Conservation (phyloP, 108 stramenopile species). For the Discostella stelligeroides region DNA sequence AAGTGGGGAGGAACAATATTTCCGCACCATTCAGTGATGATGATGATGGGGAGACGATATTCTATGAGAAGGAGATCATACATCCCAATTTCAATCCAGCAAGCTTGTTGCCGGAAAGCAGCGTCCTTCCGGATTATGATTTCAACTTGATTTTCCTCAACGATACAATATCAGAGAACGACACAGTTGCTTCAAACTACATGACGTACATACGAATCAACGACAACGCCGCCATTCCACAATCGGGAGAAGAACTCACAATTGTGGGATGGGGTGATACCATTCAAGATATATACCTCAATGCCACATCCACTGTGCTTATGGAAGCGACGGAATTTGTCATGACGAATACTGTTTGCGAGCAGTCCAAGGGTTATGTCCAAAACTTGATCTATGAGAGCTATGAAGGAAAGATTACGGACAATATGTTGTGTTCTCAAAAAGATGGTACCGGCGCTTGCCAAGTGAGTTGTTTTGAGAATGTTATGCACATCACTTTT, state of each 20-base stretch:
- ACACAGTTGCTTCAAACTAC: too few species aligned
- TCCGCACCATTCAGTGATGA: neutral
- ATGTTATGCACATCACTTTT: too few species aligned
- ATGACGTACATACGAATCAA: neutral
- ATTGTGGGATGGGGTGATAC: constrained; percentile 52
- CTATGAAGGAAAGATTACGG: constrained; percentile 18
- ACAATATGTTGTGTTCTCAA: constrained; percentile 46
- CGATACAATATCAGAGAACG: neutral
- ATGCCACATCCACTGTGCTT: constrained; percentile 9
- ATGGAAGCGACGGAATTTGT: constrained; percentile 34
- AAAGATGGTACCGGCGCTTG: constrained; percentile 13
- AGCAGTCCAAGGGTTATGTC: constrained; percentile 13
- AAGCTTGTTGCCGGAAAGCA: too few species aligned
- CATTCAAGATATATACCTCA: neutral
- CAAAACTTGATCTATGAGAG: too few species aligned
- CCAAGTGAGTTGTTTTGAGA: constrained; percentile 7
- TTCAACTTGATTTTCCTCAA: neutral
- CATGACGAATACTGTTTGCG: constrained; percentile 31
- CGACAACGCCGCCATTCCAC: neutral
- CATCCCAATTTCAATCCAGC: neutral
- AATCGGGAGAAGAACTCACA: constrained; percentile 16
- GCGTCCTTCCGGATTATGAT: constrained; percentile 13
- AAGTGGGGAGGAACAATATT: neutral
- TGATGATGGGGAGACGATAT: neutral
- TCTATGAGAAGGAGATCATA: neutral